Base-by-base conservation (phyloP, 2,329 filamentous ascomycete species). In the Thelonectria discophora region DNA sequence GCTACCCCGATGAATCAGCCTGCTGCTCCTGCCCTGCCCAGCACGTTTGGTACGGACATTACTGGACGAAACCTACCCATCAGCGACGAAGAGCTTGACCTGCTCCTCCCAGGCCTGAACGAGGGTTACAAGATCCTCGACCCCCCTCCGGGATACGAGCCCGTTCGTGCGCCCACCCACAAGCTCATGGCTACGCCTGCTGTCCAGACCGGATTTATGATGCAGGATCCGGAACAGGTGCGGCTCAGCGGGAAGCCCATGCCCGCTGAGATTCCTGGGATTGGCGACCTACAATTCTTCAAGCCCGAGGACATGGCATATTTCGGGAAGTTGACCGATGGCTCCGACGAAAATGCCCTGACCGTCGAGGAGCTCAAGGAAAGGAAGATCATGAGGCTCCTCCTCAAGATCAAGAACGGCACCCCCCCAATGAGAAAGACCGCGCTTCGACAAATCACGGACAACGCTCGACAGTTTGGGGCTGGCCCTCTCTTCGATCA, bases 371-470 rank as follows among this genome's bases (percentile, higher is more conserved):
- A 99, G 73, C 81, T 99, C 54, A 98, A 99, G 79, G 94, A 99
- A 79, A 87, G 95, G 64, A 99, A 99, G 80, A 99, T 99, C 74
- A 98, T 99, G 95, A 86, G 95, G 68, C 81, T 99, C 57, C 83
- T 99, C 47, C 85, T 99, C 58, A 99, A 99, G 80, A 94, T 99
- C 83, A 99, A 99, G 86, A 99, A 99, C 76, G 95, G 95, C 73
- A 98, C 95, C 42, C 95, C 95, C 24, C 94, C 95, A 0, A 98
- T 98, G 95, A 86, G 95, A 79, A 99, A 99, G 84, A 99, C 95
- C 37, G 95, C 95, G 21, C 86, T 99, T 72, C 91, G 95, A 79
- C 95, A 99, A 77, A 88, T 99, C 64, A 99, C 95, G 17, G 95
- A 99, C 77, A 99, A 99, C 76, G 95, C 95, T 32, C 90, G 94